Percentiles rank a stretch among this genome's conserved stretches.
phyloP scores from a whole-genome alignment of 768 basidiomycete species.

The Crucibulum laeve region DNA sequence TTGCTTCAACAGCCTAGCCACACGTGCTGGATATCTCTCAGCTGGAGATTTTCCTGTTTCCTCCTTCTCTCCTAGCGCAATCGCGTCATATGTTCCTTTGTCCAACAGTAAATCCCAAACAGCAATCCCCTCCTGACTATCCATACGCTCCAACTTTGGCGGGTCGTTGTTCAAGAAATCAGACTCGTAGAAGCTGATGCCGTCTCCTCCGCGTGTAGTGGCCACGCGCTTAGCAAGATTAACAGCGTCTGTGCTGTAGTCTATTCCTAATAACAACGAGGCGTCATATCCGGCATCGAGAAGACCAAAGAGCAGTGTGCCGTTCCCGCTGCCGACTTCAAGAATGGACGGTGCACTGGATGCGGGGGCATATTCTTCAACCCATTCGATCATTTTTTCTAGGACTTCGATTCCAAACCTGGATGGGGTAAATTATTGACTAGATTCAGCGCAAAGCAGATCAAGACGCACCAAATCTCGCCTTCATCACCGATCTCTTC shows the following conservation, averaged over 20 bases:
- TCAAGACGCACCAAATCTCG: constrained; percentile 64
- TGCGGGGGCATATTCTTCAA: constrained; percentile 47
- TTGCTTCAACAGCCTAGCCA: constrained; percentile 52
- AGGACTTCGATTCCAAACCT: constrained; percentile 82
- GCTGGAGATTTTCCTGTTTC: constrained; percentile 47
- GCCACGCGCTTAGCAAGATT: constrained; percentile 59
- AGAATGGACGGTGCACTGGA: constrained; percentile 46
- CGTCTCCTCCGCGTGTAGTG: constrained; percentile 28
- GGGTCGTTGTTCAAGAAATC: constrained; percentile 65
- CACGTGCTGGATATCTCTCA: constrained; percentile 54
- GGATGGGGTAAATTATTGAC: neutral
- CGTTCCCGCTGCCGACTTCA: constrained; percentile 82
- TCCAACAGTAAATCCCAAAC: constrained; percentile 76
- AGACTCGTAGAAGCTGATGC: constrained; percentile 52
- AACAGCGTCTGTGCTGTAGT: constrained; percentile 74
- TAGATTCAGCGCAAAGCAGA: neutral
- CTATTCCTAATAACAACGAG: constrained; percentile 55
- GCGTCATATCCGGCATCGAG: constrained; percentile 61
- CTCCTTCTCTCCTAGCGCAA: constrained; percentile 65
- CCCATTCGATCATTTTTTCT: constrained; percentile 80
- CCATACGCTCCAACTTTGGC: constrained; percentile 19
- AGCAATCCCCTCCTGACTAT: constrained; percentile 14
- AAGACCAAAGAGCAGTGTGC: constrained; percentile 69
- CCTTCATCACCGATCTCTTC: constrained; percentile 80
- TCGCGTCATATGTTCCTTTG: constrained; percentile 89